Conservation (phyloP, 768 basidiomycete genomes). For the Boletus rubropictus region DNA sequence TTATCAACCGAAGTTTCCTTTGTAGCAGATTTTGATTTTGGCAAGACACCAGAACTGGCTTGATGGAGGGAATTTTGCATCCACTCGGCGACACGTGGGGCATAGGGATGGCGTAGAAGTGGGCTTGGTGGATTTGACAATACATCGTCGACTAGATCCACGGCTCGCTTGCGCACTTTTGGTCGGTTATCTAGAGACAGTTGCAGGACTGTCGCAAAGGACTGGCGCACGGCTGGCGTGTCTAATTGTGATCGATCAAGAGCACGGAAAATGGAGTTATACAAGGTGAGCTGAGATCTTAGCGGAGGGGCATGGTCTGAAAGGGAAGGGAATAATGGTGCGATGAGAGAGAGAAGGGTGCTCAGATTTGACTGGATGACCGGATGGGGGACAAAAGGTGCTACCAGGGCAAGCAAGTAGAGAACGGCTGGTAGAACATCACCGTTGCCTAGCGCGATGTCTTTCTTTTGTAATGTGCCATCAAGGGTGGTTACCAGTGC, state of each 20-base stretch:
- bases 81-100: constrained; percentile 78
- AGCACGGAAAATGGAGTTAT: constrained; percentile 60
- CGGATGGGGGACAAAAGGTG: constrained; percentile 56
- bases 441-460: constrained; percentile 67
- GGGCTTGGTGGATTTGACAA: constrained; percentile 75
- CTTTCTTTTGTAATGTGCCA: constrained; percentile 62
- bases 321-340: constrained; percentile 71
- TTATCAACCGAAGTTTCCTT: constrained; percentile 61
- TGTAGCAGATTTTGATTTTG: constrained; percentile 49
- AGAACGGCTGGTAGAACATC: constrained; percentile 30
- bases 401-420: constrained; percentile 33
- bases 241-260: constrained; percentile 72
- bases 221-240: constrained; percentile 60
- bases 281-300: constrained; percentile 80
- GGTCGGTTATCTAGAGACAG: constrained; percentile 84
- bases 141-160: constrained; percentile 76
- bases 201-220: constrained; percentile 80
- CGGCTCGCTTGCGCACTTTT: constrained; percentile 89
- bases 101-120: constrained; percentile 76
- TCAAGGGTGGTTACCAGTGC: constrained; percentile 81
- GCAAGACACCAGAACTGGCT: constrained; percentile 54
- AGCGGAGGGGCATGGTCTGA: constrained; percentile 66
- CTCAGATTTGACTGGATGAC: constrained; percentile 73
- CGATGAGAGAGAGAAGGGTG: constrained; percentile 65
- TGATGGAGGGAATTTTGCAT: constrained; percentile 60